phyloP scores from a whole-genome alignment of 768 basidiomycete genomes.

The Boletus subcaerulescens region DNA sequence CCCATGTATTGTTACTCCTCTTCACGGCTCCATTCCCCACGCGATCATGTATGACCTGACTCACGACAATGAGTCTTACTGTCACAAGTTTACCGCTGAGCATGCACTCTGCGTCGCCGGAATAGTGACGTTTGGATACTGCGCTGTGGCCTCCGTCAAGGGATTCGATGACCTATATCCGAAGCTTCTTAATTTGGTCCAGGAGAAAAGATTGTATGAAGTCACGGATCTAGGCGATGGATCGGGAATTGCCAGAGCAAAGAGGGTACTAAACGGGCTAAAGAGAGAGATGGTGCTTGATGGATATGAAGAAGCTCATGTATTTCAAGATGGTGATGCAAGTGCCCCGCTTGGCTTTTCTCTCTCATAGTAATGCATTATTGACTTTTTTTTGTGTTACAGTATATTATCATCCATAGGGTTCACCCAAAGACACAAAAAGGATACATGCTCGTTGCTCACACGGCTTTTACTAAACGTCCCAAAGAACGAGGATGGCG shows the following conservation, averaged over 20 bases:
- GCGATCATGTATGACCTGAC: constrained; percentile 94
- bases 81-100: constrained; percentile 89
- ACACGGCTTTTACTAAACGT: constrained; percentile 87
- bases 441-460: constrained; percentile 89
- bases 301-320: constrained; percentile 88
- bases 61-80: constrained; percentile 94
- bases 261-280: constrained; percentile 78
- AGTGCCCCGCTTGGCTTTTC: constrained; percentile 31
- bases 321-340: constrained; percentile 95
- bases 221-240: constrained; percentile 52
- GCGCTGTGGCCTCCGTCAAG: constrained; percentile 90
- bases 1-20: constrained; percentile 69
- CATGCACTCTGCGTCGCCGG: constrained; percentile 94
- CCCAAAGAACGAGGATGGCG: constrained; percentile 78
- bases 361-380: not conserved
- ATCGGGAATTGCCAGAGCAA: constrained; percentile 56
- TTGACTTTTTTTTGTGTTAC: constrained; percentile 5
- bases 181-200: constrained; percentile 86
- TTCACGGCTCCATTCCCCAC: constrained; percentile 87
- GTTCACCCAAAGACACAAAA: constrained; percentile 88
- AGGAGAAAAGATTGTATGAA: constrained; percentile 79
- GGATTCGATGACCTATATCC: constrained; percentile 98
- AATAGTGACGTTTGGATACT: constrained; percentile 86
- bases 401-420: constrained; percentile 94
- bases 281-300: constrained; percentile 91